phyloP scores from a whole-genome alignment of 805 yeast species.

The Saccharomycopsis sp. region DNA sequence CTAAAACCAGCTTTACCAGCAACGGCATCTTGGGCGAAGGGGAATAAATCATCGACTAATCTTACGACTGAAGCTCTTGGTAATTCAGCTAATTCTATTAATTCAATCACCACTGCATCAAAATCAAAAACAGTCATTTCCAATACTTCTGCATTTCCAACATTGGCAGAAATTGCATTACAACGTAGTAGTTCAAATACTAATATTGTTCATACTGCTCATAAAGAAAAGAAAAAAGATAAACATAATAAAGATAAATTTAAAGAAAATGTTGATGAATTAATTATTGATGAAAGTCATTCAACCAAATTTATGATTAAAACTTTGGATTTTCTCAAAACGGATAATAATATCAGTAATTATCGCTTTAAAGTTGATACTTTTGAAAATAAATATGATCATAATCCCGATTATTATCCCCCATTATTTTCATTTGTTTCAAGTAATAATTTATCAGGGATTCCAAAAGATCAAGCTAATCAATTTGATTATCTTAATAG shows the following conservation, averaged over 20 bases:
- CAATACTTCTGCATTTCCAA: slow-evolving; percentile 47
- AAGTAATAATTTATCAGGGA: not conserved
- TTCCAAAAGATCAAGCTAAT: slow-evolving; percentile 1
- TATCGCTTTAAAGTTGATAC: slow-evolving; percentile 29
- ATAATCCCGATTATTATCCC: slow-evolving; percentile 23
- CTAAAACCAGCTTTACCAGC: slow-evolving; percentile 53
- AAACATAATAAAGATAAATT: slow-evolving; percentile 26
- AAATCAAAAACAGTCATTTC: slow-evolving; percentile 22
- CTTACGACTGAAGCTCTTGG: no score
- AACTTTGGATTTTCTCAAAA: slow-evolving; percentile 32
- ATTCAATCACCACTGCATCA: slow-evolving; percentile 23
- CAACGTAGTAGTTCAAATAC: slow-evolving; percentile 20
- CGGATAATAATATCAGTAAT: slow-evolving; percentile 25
- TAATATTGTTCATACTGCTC: slow-evolving; percentile 9
- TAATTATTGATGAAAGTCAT: slow-evolving; percentile 35
- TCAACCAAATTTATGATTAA: slow-evolving; percentile 40
- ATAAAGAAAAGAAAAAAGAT: slow-evolving; percentile 24
- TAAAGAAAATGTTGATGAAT: slow-evolving; percentile 35
- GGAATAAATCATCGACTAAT: no score
- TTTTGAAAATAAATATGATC: slow-evolving; percentile 21
- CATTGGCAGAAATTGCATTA: slow-evolving; percentile 38
- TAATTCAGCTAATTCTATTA: no score
- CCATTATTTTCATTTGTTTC: slow-evolving; percentile 34
- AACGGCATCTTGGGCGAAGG: slow-evolving; percentile 58
- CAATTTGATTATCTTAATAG: slow-evolving; percentile 4